A percentile compares a stretch with the other conserved stretches of the same genome.
Evolutionary conservation across 257 asterid genomes (phyloP).

Genomic region (Craterostigma plantagineum): DNA sequence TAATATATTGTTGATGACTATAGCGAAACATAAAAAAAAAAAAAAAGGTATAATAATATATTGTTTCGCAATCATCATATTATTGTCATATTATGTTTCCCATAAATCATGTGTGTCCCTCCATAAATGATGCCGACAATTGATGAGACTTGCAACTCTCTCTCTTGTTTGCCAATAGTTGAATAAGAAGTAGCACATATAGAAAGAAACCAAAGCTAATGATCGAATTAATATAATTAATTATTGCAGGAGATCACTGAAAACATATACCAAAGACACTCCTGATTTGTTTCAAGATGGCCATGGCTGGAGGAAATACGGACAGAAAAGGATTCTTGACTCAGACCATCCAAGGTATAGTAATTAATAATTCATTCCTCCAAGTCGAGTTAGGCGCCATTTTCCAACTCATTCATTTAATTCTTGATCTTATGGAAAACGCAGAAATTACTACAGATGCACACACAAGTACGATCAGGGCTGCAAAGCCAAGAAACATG

Average conservation of each 20-base stretch:
- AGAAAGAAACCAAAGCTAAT: no score
- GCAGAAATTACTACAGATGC: constrained; percentile 65
- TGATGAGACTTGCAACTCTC: no score
- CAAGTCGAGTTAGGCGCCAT: no score
- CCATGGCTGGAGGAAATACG: constrained; percentile 72
- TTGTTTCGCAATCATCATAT: not conserved
- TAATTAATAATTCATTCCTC: no score
- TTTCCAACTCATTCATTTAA: no score
- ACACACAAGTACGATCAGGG: constrained; percentile 49
- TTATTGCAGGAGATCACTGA: constrained; percentile 28
- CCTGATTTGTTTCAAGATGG: constrained; percentile 29
- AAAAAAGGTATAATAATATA: no score
- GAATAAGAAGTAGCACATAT: not conserved
- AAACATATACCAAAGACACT: constrained; percentile 18
- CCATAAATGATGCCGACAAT: not conserved
- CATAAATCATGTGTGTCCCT: no score
- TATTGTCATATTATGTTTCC: not conserved
- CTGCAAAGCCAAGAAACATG: constrained; percentile 54
- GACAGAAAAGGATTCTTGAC: constrained; percentile 42
- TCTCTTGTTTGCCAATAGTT: not conserved
- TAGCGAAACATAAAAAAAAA: no score
- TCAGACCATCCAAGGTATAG: constrained; percentile 48
- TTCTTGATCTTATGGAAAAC: not conserved
- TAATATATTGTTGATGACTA: no score
- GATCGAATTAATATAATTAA: not conserved